These are phyloP conservation scores for Perkinsus olseni DNA, from an alignment of 169 alveolate genomes.

Conservation along the genomic window DNA sequence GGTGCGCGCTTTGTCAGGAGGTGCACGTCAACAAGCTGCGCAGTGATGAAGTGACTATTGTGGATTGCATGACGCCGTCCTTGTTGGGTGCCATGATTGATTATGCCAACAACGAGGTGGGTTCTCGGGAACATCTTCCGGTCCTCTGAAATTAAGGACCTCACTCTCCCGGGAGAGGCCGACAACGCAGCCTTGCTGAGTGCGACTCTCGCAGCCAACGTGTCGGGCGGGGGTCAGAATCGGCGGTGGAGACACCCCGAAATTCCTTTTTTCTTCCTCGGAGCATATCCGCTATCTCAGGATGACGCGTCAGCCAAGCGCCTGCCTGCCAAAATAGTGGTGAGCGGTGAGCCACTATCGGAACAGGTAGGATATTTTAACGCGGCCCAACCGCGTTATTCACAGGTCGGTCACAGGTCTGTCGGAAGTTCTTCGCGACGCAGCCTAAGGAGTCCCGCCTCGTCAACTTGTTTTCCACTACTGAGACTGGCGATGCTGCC, in stretches of 20 bases:
- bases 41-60: neutral
- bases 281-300: too few relatives aligned
- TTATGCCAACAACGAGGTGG: neutral
- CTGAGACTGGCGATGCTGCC: neutral
- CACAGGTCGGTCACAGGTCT: neutral
- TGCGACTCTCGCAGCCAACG: too few relatives aligned
- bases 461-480: neutral
- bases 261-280: too few relatives aligned
- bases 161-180: too few relatives aligned
- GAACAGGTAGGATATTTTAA: neutral
- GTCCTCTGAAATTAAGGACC: too few relatives aligned
- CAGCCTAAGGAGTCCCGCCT: neutral
- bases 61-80: neutral
- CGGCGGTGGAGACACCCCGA: too few relatives aligned
- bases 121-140: neutral
- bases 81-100: neutral
- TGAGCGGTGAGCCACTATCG: neutral
- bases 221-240: too few relatives aligned
- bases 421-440: neutral
- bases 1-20: neutral
- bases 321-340: neutral
- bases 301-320: neutral
- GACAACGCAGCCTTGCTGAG: too few relatives aligned
- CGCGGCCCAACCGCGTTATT: neutral
- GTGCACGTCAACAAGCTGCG: neutral